These are phyloP conservation scores for Boletus sensibilis DNA, from an alignment of 768 basidiomycete species.

Conservation along the genomic window DNA sequence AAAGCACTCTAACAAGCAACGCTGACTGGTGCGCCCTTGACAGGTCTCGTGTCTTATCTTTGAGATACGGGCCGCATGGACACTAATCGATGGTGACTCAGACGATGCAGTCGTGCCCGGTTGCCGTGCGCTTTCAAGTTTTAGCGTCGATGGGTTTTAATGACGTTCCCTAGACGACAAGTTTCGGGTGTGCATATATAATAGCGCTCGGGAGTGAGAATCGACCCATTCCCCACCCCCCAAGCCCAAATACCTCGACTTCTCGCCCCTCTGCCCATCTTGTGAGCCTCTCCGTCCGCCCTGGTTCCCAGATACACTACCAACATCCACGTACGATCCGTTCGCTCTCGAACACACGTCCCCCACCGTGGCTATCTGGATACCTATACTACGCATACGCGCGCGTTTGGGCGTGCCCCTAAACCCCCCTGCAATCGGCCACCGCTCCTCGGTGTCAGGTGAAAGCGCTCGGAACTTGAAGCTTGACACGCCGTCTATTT, in stretches of 20 bases:
- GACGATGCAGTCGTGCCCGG: not conserved
- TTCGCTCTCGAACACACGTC: not conserved
- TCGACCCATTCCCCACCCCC: not conserved
- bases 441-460: not conserved
- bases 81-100: not conserved
- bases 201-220: not conserved
- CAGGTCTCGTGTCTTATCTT: no score
- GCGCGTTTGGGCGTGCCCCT: no score
- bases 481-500: not conserved
- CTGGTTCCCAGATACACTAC: no score
- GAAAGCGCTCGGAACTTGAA: not conserved
- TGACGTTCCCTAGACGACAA: not conserved
- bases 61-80: not conserved
- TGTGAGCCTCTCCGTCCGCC: not conserved
- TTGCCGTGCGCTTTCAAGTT: not conserved
- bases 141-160: not conserved
- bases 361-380: no score
- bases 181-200: no score
- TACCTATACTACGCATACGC: no score
- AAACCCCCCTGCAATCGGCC: no score
- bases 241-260: not conserved
- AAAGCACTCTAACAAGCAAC: not conserved
- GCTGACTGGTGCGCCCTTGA: not conserved
- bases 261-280: not conserved
- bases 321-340: not conserved